Evolutionary conservation across 2,329 filamentous ascomycete genomes (phyloP).

Genomic region (Stagonosporopsis cucurbitacearum): DNA sequence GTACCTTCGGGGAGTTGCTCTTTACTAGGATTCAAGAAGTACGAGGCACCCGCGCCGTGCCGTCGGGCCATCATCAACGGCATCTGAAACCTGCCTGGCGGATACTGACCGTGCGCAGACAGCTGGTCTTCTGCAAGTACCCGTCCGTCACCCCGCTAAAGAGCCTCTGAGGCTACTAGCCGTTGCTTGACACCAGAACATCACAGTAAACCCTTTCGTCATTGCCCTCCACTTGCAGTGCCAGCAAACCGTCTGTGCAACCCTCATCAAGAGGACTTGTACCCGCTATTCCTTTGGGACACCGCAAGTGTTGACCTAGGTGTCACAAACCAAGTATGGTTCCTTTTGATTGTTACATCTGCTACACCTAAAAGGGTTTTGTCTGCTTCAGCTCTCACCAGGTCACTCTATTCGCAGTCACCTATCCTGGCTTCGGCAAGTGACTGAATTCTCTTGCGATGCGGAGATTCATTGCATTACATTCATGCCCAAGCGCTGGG

Average conservation of each 20-base stretch:
- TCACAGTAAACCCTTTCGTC: neutral
- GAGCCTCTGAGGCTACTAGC: neutral
- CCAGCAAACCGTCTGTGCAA: conserved; percentile 27
- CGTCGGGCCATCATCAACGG: conserved; percentile 32
- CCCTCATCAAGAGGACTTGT: conserved; percentile 27
- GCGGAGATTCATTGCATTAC: conserved; percentile 1
- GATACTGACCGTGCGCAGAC: conserved; percentile 16
- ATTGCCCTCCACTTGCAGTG: conserved; percentile 14
- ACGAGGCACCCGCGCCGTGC: conserved; percentile 38
- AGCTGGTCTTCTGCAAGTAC: conserved; percentile 11
- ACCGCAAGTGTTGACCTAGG: conserved; percentile 27
- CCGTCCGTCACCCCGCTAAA: conserved; percentile 2
- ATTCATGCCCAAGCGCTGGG: conserved; percentile 1
- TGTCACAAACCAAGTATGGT: conserved; percentile 37
- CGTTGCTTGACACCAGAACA: conserved; percentile 6
- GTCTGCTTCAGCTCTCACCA: conserved; percentile 30
- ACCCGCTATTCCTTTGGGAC: conserved; percentile 22
- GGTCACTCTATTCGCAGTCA: neutral
- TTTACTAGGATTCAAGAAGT: conserved; percentile 12
- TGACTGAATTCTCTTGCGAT: neutral
- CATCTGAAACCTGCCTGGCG: conserved; percentile 38
- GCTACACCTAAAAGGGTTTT: conserved; percentile 39
- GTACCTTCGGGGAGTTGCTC: conserved; percentile 7
- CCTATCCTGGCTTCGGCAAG: conserved; percentile 10
- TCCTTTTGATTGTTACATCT: conserved; percentile 44